Evolutionary conservation across 345 rosid genomes (phyloP).

Genomic region (Anastatica hierochuntica): DNA sequence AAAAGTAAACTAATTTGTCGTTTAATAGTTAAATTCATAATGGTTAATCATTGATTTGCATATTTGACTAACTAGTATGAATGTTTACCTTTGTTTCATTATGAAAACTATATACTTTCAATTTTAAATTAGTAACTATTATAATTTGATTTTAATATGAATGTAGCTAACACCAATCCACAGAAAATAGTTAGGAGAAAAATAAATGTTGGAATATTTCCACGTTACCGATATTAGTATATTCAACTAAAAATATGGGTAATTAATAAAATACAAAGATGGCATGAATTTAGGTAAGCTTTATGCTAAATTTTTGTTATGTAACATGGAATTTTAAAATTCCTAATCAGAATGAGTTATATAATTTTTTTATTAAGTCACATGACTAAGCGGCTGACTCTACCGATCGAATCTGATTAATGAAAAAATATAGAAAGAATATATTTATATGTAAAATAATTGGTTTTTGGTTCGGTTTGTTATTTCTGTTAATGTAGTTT

Average conservation of each 20-base stretch:
- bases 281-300: slow-evolving; percentile 17
- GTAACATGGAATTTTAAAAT: slow-evolving; percentile 23
- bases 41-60: too few species aligned
- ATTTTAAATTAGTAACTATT: too few species aligned
- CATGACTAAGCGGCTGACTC: slow-evolving; percentile 21
- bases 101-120: too few species aligned
- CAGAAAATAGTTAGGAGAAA: too few species aligned
- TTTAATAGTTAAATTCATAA: too few species aligned
- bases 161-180: too few species aligned
- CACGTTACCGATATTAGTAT: slow-evolving; percentile 20
- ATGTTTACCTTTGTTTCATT: too few species aligned
- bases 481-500: too few species aligned
- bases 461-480: too few species aligned
- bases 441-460: neutral
- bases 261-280: neutral
- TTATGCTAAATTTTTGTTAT: neutral
- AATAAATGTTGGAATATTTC: slow-evolving; percentile 23
- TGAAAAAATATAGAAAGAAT: slow-evolving; percentile 9
- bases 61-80: too few species aligned
- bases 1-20: too few species aligned
- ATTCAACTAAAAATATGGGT: neutral
- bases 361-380: slow-evolving; percentile 4
- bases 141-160: too few species aligned
- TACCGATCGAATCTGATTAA: slow-evolving; percentile 19
- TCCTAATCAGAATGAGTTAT: neutral